phyloP scores from a whole-genome alignment of 345 rosid species.

The Corchorus capsularis region DNA sequence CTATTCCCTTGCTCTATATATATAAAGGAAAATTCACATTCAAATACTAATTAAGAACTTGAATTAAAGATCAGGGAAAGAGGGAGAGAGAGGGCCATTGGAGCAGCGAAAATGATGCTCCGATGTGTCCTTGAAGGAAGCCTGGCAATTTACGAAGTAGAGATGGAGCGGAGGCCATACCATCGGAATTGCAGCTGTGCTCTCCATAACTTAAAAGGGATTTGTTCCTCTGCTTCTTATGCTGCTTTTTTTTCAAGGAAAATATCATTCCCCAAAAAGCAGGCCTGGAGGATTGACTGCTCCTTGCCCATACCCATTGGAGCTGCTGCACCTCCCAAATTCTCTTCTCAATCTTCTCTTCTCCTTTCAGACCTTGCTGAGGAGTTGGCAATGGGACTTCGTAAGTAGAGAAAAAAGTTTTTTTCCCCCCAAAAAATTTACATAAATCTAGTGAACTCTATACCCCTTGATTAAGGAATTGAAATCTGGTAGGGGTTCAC shows the following conservation, averaged over 20 bases:
- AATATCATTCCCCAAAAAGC: constrained; percentile 22
- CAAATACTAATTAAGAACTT: too few relatives aligned
- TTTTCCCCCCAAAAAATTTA: too few relatives aligned
- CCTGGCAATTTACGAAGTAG: constrained; percentile 12
- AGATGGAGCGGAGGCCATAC: constrained; percentile 37
- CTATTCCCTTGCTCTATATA: too few relatives aligned
- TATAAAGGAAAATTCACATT: too few relatives aligned
- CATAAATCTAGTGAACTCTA: too few relatives aligned
- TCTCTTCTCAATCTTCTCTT: constrained; percentile 25
- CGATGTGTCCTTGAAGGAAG: constrained; percentile 21
- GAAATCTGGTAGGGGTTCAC: too few relatives aligned
- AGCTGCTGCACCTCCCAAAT: not conserved
- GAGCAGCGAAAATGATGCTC: constrained; percentile 23
- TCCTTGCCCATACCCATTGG: constrained; percentile 10
- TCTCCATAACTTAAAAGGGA: constrained; percentile 31
- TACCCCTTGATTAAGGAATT: too few relatives aligned
- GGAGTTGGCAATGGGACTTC: too few relatives aligned
- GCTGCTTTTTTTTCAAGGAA: not conserved
- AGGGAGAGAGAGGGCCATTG: constrained; percentile 15
- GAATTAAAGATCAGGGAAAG: not conserved
- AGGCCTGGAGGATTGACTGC: not conserved
- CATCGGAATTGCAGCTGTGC: constrained; percentile 44
- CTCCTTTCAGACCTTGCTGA: not conserved
- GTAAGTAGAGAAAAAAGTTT: too few relatives aligned
- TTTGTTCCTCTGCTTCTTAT: constrained; percentile 9